These are phyloP conservation scores for Beauveria sp. DNA, from an alignment of 2,329 filamentous ascomycete genomes.

Conservation along the genomic window DNA sequence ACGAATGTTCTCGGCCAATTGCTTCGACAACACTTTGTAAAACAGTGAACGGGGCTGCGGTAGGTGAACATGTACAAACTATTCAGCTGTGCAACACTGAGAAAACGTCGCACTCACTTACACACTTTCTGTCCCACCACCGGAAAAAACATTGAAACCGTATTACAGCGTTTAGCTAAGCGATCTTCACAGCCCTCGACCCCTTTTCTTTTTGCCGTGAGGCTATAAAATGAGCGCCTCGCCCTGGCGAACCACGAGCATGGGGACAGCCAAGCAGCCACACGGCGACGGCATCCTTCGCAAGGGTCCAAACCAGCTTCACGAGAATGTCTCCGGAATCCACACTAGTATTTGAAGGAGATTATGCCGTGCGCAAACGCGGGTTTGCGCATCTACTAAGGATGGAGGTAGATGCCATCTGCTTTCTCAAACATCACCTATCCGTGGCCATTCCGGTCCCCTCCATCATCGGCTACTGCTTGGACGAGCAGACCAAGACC, in stretches of 20 bases:
- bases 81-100: not conserved
- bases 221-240: not conserved
- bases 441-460: constrained; percentile 10
- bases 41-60: not conserved
- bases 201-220: not conserved
- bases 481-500: constrained; percentile 8
- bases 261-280: not conserved
- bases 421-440: constrained; percentile 3
- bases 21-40: not conserved
- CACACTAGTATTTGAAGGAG: not conserved
- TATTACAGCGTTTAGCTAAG: not conserved
- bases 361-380: not conserved
- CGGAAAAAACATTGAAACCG: not conserved
- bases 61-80: not conserved
- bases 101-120: not conserved
- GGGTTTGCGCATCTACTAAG: not conserved
- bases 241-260: not conserved
- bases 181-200: not conserved
- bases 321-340: not conserved
- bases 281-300: not conserved
- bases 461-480: constrained; percentile 1
- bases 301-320: not conserved
- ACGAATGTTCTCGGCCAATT: not conserved
- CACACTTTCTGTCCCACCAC: not conserved
- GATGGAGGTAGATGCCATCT: constrained; percentile 13